Evolutionary conservation across 208 protist species (phyloP).

Genomic region (Angomonas deanei): DNA sequence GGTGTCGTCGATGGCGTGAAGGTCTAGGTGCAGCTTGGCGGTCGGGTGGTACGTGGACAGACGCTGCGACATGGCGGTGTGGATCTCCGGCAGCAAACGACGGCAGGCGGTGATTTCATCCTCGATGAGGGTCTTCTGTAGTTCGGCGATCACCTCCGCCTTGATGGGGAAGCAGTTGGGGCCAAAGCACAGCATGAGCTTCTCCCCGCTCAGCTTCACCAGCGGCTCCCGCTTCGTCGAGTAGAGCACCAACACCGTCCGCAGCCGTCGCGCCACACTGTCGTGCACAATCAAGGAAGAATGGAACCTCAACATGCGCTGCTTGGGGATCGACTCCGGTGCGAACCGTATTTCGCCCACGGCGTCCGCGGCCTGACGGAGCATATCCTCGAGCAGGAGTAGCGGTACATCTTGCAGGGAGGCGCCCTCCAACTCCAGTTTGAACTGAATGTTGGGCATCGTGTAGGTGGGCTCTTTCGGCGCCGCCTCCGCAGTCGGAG

Average conservation of each 20-base stretch:
- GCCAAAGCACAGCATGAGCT: slow-evolving; percentile 74
- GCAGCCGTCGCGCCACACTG: slow-evolving; percentile 30
- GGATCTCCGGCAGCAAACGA: slow-evolving; percentile 30
- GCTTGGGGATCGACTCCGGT: neutral
- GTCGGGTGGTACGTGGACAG: slow-evolving; percentile 45
- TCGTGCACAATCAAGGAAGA: slow-evolving; percentile 47
- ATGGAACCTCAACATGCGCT: slow-evolving; percentile 31
- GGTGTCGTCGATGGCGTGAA: slow-evolving; percentile 21
- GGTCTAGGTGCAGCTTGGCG: slow-evolving; percentile 40
- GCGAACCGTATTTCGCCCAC: slow-evolving; percentile 13
- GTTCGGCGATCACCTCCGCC: slow-evolving; percentile 37
- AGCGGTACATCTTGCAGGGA: slow-evolving; percentile 44
- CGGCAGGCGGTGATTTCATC: slow-evolving; percentile 39
- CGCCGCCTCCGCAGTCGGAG: neutral
- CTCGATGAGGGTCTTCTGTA: slow-evolving; percentile 31
- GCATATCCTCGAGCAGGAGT: slow-evolving; percentile 32
- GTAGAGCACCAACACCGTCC: slow-evolving; percentile 60
- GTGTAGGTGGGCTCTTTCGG: neutral
- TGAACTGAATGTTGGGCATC: slow-evolving; percentile 33
- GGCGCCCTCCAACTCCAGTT: slow-evolving; percentile 61
- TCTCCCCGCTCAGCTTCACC: slow-evolving; percentile 41
- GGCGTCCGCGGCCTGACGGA: slow-evolving; percentile 31
- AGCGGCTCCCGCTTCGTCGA: slow-evolving; percentile 35
- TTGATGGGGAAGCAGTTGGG: slow-evolving; percentile 21
- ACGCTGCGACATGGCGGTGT: slow-evolving; percentile 33